Evolutionary conservation across 139 green algal genomes (phyloP).

Genomic region (Spirogloea muscicola): DNA sequence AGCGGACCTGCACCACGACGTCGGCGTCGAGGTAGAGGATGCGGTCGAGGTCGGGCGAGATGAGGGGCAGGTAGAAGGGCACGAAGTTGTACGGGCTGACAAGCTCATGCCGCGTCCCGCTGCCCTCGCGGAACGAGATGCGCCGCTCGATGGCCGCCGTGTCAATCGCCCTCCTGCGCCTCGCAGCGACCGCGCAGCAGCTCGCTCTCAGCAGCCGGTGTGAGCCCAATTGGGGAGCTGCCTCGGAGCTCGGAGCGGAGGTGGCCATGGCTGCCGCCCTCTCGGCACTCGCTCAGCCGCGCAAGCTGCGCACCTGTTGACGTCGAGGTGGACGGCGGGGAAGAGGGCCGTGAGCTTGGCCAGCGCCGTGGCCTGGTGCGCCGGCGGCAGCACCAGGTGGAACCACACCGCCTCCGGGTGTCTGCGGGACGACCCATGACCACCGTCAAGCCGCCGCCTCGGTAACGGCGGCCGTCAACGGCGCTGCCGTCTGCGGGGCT

Average conservation of each 20-base stretch:
- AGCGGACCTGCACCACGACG: slow-evolving; percentile 23
- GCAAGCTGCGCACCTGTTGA: slow-evolving; percentile 13
- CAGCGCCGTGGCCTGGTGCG: not conserved
- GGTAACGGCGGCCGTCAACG: not conserved
- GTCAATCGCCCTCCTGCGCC: slow-evolving; percentile 3
- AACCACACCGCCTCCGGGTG: slow-evolving; percentile 7
- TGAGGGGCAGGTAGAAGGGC: slow-evolving; percentile 27
- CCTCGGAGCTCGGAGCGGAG: not conserved
- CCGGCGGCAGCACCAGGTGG: slow-evolving; percentile 15
- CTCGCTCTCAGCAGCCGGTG: not conserved
- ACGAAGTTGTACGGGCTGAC: slow-evolving; percentile 25
- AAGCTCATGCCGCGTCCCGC: slow-evolving; percentile 5
- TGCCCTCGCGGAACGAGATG: slow-evolving; percentile 7
- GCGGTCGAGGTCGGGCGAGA: slow-evolving; percentile 8
- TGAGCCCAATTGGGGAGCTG: not conserved
- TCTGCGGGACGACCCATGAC: not conserved
- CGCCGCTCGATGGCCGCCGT: slow-evolving; percentile 7
- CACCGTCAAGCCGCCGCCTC: not conserved
- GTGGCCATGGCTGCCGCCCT: not conserved
- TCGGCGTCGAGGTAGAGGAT: slow-evolving; percentile 35
- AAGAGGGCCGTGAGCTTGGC: slow-evolving; percentile 7
- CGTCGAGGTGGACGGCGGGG: slow-evolving; percentile 4
- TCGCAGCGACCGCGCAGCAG: not conserved
- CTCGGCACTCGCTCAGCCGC: not conserved
- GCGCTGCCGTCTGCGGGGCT: not conserved